Base-by-base conservation (phyloP, 345 rosid species). In the Stellera chamaejasme region DNA sequence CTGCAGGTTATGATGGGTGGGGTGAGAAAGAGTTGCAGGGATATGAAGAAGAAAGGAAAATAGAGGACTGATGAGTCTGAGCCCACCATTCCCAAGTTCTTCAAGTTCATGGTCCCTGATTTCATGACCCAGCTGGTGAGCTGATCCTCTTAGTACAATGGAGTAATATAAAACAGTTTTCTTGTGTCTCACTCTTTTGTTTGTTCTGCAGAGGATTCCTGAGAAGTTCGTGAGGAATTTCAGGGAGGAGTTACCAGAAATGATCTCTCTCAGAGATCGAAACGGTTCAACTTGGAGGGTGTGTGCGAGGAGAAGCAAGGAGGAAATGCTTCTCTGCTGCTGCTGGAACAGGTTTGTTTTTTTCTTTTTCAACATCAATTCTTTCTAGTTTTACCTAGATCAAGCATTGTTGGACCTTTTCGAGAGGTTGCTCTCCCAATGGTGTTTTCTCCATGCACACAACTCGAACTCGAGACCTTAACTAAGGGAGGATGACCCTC, bases 151-250 rank as follows among this genome's bases (percentile, higher is more conserved):
- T n/a, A n/a, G n/a, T n/a, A n/a, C n/a, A n/a, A n/a, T n/a, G n/a
- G n/a, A n/a, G n/a, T n/a, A n/a, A n/a, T n/a, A n/a, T n/a, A n/a
- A n/a, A n/a, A n/a, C 57, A 14, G 16, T 26, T n/a, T 14, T 28
- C 28, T 41, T 28, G 15, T 15, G 43, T 10, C 41, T 36, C 13
- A 15, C 23, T 10, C 11, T 32, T 7, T 32, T n/a, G n/a, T n/a
- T n/a, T n/a, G 3, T 58, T 46, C 47, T n/a, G 51, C 61, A 58
- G 61, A 46, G 43, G 14, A 28, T 58, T 11, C 61, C 61, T 11
- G 46, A 10, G 39, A 32, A 32, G 39, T 32, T 32, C 7, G 7
- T 32, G 32, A 10, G 11, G 6, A 58, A n/a, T 11, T 46, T 58
- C 23, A 10, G 47, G 41, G 61, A 46, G 7, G 47, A 45, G 7